Percentiles rank a stretch among this genome's conserved stretches.
Evolutionary conservation across 1,139 yeast species (phyloP).

Genomic region (Magnusiomyces tetraspermus): DNA sequence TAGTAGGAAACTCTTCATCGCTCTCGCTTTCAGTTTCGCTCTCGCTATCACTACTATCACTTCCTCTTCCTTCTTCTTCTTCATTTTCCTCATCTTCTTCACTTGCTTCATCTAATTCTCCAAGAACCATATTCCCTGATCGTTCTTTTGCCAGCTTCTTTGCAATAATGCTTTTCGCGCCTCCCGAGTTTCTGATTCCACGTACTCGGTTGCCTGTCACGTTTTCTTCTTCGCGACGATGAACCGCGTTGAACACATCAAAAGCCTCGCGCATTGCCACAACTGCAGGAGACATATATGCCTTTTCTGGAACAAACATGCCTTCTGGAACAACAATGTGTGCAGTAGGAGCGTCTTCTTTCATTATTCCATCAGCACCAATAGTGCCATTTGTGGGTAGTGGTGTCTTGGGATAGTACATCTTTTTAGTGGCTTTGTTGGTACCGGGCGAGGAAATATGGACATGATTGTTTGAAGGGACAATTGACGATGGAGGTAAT

Average conservation of each 20-base stretch:
- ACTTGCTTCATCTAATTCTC: too few relatives aligned
- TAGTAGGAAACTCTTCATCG: too few relatives aligned
- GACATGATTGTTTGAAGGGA: too few relatives aligned
- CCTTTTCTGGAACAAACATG: conserved; percentile 11
- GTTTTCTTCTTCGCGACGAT: conserved; percentile 86
- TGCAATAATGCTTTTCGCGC: not conserved
- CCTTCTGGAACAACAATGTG: not conserved
- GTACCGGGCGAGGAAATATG: too few relatives aligned
- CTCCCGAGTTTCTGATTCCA: conserved; percentile 1
- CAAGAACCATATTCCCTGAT: too few relatives aligned
- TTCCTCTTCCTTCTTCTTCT: too few relatives aligned
- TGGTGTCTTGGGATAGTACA: not conserved
- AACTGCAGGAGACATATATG: conserved; percentile 73
- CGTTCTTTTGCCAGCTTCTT: too few relatives aligned
- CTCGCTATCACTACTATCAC: too few relatives aligned
- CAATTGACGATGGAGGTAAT: too few relatives aligned
- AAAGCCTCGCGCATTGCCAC: conserved; percentile 90
- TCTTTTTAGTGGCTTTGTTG: too few relatives aligned
- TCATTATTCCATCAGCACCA: not conserved
- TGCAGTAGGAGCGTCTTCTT: not conserved
- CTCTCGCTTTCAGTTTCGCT: too few relatives aligned
- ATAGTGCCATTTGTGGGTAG: not conserved
- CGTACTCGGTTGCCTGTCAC: conserved; percentile 22
- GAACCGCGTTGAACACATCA: conserved; percentile 90
- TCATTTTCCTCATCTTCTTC: too few relatives aligned